phyloP scores from a whole-genome alignment of 2,329 filamentous ascomycete genomes.

The Epichloe sp. region DNA sequence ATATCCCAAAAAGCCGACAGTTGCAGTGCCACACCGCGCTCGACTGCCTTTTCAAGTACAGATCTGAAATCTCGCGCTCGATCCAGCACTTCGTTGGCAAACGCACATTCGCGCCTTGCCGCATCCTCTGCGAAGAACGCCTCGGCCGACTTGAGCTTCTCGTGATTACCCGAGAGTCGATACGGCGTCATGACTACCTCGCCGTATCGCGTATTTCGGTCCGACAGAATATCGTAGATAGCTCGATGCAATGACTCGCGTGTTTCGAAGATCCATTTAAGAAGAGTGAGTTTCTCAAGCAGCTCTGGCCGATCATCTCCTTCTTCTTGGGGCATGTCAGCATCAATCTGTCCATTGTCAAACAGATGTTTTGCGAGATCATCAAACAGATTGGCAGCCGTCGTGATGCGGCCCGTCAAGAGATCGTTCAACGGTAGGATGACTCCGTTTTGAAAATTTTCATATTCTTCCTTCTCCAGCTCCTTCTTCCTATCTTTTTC shows the following conservation, averaged over 20 bases:
- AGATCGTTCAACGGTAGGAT: conserved; percentile 75
- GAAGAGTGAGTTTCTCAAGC: conserved; percentile 80
- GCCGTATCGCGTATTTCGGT: conserved; percentile 77
- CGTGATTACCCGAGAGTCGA: conserved; percentile 55
- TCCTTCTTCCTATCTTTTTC: conserved; percentile 60
- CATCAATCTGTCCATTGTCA: conserved; percentile 46
- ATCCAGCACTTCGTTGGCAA: conserved; percentile 57
- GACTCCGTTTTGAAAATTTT: conserved; percentile 69
- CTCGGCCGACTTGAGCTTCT: conserved; percentile 67
- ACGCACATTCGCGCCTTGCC: conserved; percentile 55
- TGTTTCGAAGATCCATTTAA: conserved; percentile 95
- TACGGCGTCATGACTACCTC: conserved; percentile 77
- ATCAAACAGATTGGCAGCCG: conserved; percentile 65
- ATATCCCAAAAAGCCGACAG: conserved; percentile 97
- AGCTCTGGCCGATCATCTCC: conserved; percentile 91
- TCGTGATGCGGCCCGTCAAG: conserved; percentile 59
- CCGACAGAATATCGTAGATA: conserved; percentile 70
- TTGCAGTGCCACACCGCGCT: conserved; percentile 79
- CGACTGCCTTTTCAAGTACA: conserved; percentile 73
- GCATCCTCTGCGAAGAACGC: conserved; percentile 75
- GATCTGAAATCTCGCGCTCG: conserved; percentile 65
- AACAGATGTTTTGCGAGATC: conserved; percentile 61
- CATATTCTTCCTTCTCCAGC: conserved; percentile 67
- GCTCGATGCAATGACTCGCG: conserved; percentile 79
- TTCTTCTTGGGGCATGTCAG: conserved; percentile 84